Base-by-base conservation (phyloP, 495 filamentous ascomycete species). In the Terfezia claveryi region DNA sequence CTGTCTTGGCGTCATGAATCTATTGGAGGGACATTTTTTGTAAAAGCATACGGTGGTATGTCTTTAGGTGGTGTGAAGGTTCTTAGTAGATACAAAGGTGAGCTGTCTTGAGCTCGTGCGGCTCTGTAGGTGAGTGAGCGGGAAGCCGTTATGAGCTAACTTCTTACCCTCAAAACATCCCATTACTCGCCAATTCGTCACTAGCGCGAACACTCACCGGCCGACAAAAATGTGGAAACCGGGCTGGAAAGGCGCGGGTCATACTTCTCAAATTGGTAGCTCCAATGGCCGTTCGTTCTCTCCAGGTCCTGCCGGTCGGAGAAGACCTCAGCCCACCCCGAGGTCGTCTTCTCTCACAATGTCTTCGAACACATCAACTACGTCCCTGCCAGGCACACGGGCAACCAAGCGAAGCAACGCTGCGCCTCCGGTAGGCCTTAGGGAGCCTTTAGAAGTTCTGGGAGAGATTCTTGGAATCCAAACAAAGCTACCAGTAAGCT, bases 381-480 rank as follows among this genome's bases (percentile, higher is more conserved):
- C 80, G 4, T 88, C 82, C 14, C 72, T 93, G 17, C 74, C 82
- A 16, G 72, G 73, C 20, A 53, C 61, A 51, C 55, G 67, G 81
- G 56, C 83, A 74, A 68, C 54, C 10, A 62, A 60, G 12, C 27
- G 27, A 32, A 56, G 61, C 10, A 56, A 57, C 73, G 81, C 63
- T 64, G 73, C 58, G 59, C 72, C 58, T 67, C 77, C 61, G 56
- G 70, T 63, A 62, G 70, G 51, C 70, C 80, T 68, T 73, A 77
- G 20, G 2, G 80, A 94, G 62, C 85, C 91, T 2, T 64, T 89
- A 32, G 73, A 81, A 37, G 76, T 91, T 6, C 69, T 98, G 44
- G 75, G 75, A 56, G 70, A 70, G 50, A 81, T 96, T 5, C 68
- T 98, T 37, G 81, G 82, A 4, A 72, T 69, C 8, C 62, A 67